Evolutionary conservation across 495 filamentous ascomycete genomes (phyloP).

Genomic region (Aspergillus avenaceus): DNA sequence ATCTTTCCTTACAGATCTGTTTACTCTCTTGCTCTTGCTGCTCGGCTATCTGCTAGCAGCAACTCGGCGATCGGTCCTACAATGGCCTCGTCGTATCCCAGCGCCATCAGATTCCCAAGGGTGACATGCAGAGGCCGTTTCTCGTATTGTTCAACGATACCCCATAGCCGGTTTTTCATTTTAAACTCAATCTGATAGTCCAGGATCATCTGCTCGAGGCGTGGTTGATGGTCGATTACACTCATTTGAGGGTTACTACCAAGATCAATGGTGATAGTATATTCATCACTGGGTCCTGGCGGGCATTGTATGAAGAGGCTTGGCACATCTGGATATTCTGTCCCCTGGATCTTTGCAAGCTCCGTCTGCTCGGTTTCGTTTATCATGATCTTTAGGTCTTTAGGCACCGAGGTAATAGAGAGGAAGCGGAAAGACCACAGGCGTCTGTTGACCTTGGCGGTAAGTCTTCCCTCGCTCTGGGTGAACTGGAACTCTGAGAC

Average conservation of each 20-base stretch:
- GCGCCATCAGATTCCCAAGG: conserved; percentile 25
- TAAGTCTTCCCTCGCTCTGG: neutral
- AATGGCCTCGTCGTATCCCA: conserved; percentile 29
- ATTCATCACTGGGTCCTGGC: conserved; percentile 1
- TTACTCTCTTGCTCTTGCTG: neutral
- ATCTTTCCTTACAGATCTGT: neutral
- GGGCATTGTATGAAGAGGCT: conserved; percentile 4
- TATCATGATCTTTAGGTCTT: conserved; percentile 17
- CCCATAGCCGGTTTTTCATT: conserved; percentile 37
- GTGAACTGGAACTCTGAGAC: conserved; percentile 2
- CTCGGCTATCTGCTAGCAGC: conserved; percentile 35
- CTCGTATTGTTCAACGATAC: conserved; percentile 17
- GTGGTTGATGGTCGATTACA: conserved; percentile 19
- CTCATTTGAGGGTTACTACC: conserved; percentile 31
- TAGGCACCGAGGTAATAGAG: conserved; percentile 20
- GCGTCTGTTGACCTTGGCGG: neutral
- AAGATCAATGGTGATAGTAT: conserved; percentile 22
- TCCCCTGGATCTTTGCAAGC: conserved; percentile 17
- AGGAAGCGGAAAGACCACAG: conserved; percentile 15
- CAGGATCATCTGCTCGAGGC: conserved; percentile 29
- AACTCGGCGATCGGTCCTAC: conserved; percentile 41
- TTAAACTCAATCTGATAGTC: conserved; percentile 38
- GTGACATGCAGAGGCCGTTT: conserved; percentile 15
- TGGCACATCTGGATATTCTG: conserved; percentile 12
- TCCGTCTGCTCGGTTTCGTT: conserved; percentile 21